Percentiles rank a stretch among this genome's conserved stretches.
Conservation (phyloP, 805 yeast species). For the Debaryomyces tyrocola region DNA sequence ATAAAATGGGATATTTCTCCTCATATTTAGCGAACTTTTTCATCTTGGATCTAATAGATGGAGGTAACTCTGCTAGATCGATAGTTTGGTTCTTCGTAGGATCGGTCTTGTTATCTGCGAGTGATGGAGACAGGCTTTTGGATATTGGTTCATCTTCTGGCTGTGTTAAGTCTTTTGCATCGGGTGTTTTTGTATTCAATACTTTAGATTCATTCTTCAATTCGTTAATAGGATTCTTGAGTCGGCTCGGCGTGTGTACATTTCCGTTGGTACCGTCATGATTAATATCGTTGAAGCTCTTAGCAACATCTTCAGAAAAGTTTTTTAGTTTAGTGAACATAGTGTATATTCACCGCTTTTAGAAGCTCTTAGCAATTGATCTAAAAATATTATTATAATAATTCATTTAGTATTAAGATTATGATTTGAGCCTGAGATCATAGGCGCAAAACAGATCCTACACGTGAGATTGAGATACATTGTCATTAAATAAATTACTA, state of each 20-base stretch:
- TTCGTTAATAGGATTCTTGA: slow-evolving; percentile 22
- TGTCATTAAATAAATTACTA: too few relatives aligned
- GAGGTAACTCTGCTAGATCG: slow-evolving; percentile 49
- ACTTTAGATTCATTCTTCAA: slow-evolving; percentile 34
- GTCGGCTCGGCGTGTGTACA: slow-evolving; percentile 2
- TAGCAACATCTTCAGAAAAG: slow-evolving; percentile 47
- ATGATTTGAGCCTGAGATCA: too few relatives aligned
- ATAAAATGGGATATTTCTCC: slow-evolving; percentile 80
- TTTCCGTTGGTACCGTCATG: slow-evolving; percentile 10
- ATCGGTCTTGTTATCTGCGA: slow-evolving; percentile 6
- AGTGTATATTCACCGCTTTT: neutral
- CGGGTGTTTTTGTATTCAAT: slow-evolving; percentile 48
- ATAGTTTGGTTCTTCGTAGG: slow-evolving; percentile 13
- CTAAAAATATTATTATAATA: too few relatives aligned
- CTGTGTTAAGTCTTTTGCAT: slow-evolving; percentile 42
- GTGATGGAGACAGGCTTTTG: neutral
- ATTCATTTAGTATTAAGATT: too few relatives aligned
- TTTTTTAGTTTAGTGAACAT: slow-evolving; percentile 45
- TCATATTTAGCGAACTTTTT: slow-evolving; percentile 84
- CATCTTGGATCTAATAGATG: slow-evolving; percentile 59
- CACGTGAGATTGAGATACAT: too few relatives aligned
- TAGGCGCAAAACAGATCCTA: too few relatives aligned
- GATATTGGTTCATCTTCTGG: slow-evolving; percentile 43
- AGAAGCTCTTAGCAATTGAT: neutral
- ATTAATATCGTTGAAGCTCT: slow-evolving; percentile 37